These are phyloP conservation scores for Fraxinus paxiana DNA, from an alignment of 305 asterid genomes.

Conservation along the genomic window DNA sequence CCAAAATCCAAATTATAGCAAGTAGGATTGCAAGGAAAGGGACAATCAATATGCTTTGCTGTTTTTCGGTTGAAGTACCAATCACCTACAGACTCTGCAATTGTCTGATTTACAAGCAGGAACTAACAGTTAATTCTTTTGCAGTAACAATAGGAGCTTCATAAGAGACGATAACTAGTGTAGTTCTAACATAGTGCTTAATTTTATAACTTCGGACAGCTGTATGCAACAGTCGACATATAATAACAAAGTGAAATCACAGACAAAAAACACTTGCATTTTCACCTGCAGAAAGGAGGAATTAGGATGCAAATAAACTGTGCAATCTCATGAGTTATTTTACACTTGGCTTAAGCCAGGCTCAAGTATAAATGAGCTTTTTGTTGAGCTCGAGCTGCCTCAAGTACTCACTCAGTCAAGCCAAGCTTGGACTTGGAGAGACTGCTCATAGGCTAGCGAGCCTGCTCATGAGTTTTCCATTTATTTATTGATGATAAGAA, in stretches of 20 bases:
- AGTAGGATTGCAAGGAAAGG: slow-evolving; percentile 86
- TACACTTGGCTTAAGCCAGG: neutral
- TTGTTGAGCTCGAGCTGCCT: neutral
- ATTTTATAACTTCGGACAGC: neutral
- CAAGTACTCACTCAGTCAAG: neutral
- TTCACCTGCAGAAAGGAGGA: neutral
- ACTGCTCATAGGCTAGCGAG: neutral
- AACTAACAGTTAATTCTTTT: neutral
- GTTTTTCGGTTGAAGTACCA: slow-evolving; percentile 73
- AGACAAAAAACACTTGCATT: neutral
- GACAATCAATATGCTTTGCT: slow-evolving; percentile 60
- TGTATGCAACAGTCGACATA: neutral
- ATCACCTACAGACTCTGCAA: slow-evolving; percentile 83
- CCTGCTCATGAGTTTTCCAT: neutral
- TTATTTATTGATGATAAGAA: neutral
- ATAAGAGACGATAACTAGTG: neutral
- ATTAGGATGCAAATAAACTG: neutral
- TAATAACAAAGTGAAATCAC: neutral
- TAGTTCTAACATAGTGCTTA: slow-evolving; percentile 1
- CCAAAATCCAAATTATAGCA: slow-evolving; percentile 61
- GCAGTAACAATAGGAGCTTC: neutral
- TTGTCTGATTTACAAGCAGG: slow-evolving; percentile 48
- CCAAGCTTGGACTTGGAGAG: neutral
- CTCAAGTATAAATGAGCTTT: neutral
- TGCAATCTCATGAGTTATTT: neutral